These are phyloP conservation scores for Xylaria cubensis DNA, from an alignment of 495 filamentous ascomycete genomes.

Conservation along the genomic window DNA sequence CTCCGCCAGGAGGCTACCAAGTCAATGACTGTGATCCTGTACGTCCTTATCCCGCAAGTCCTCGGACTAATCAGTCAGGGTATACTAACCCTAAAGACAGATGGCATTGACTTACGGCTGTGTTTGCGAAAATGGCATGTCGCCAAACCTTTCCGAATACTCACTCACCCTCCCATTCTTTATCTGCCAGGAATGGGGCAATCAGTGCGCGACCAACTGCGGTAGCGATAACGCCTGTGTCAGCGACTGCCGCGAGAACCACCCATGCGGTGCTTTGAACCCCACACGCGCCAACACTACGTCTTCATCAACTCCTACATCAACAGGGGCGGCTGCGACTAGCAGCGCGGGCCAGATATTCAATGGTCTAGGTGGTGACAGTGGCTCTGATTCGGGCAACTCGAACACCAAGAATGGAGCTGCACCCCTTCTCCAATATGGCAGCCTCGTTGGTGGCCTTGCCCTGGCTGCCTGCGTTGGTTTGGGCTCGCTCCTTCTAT, in stretches of 20 bases:
- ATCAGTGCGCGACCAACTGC: constrained; percentile 72
- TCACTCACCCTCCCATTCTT: constrained; percentile 87
- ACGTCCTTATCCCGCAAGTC: constrained; percentile 20
- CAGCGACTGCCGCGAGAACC: constrained; percentile 66
- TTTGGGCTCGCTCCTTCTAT: constrained; percentile 38
- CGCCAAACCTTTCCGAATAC: constrained; percentile 82
- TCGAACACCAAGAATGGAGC: constrained; percentile 31
- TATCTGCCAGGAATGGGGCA: constrained; percentile 74
- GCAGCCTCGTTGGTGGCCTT: constrained; percentile 35
- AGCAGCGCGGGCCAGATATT: constrained; percentile 48
- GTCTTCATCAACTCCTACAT: constrained; percentile 48
- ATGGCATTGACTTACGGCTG: constrained; percentile 72
- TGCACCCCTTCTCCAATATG: constrained; percentile 31
- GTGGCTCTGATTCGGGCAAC: constrained; percentile 21
- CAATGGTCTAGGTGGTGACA: constrained; percentile 59
- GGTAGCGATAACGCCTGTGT: constrained; percentile 64
- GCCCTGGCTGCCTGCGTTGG: constrained; percentile 37
- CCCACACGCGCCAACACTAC: constrained; percentile 69
- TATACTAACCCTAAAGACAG: constrained; percentile 47
- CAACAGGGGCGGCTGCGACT: constrained; percentile 40
- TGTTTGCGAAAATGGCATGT: constrained; percentile 72
- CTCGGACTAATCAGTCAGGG: background rate
- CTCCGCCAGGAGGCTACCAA: constrained; percentile 55
- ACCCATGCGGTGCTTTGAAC: constrained; percentile 82
- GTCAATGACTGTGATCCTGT: constrained; percentile 76